Evolutionary conservation across 192 early-diverging fungal genomes (phyloP).

Genomic region (Coemansia sp.): DNA sequence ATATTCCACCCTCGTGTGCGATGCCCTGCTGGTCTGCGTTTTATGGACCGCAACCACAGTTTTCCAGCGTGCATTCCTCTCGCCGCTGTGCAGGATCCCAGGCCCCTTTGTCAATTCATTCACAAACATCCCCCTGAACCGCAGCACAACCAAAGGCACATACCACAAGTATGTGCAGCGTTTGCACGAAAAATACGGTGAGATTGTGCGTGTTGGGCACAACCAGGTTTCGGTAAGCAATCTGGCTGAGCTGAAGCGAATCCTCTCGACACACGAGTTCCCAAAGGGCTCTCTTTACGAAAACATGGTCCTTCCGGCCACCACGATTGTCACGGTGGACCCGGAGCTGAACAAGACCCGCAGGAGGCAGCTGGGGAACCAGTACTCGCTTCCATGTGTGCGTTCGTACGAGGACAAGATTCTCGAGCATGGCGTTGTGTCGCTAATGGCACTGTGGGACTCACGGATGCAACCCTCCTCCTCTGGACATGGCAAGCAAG

Average conservation of each 20-base stretch:
- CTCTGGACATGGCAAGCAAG: neutral
- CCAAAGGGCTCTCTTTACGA: conserved; percentile 38
- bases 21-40: neutral
- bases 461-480: neutral
- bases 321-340: conserved; percentile 31
- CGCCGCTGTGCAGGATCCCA: conserved; percentile 27
- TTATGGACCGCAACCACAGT: neutral
- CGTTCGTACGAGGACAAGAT: conserved; percentile 24
- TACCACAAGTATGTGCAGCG: conserved; percentile 21
- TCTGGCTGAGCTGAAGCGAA: conserved; percentile 15
- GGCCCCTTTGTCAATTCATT: conserved; percentile 31
- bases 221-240: conserved; percentile 35
- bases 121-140: conserved; percentile 26
- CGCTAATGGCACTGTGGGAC: conserved; percentile 39
- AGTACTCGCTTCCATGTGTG: conserved; percentile 25
- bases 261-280: conserved; percentile 41
- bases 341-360: conserved; percentile 38
- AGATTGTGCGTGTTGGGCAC: conserved; percentile 39
- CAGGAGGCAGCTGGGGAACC: conserved; percentile 29
- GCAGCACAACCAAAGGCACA: conserved; percentile 15
- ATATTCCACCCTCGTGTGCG: neutral
- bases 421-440: conserved; percentile 23
- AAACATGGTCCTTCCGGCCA: conserved; percentile 10
- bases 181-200: conserved; percentile 40
- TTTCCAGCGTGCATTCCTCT: neutral